Evolutionary conservation across 1,139 yeast species (phyloP).

Genomic region (Hansenula sp.): DNA sequence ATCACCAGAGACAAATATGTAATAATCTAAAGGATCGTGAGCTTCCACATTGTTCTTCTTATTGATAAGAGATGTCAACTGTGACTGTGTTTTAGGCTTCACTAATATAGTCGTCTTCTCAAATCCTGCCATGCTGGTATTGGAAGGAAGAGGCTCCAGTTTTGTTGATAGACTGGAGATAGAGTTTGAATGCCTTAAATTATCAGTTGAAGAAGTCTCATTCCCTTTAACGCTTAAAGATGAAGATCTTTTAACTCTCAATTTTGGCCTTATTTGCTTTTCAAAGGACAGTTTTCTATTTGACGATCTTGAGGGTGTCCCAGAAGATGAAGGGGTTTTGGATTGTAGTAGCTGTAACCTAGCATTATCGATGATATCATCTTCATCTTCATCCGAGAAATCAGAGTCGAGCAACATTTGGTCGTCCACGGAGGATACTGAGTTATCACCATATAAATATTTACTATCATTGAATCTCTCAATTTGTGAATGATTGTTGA

Average conservation of each 20-base stretch:
- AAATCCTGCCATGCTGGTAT: background rate
- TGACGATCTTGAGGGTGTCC: slow-evolving; percentile 22
- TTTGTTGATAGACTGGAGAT: background rate
- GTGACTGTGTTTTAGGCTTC: slow-evolving; percentile 17
- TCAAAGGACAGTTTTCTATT: slow-evolving; percentile 23
- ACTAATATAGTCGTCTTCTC: background rate
- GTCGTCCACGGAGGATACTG: slow-evolving; percentile 31
- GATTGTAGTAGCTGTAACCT: slow-evolving; percentile 10
- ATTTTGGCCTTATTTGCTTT: slow-evolving; percentile 12
- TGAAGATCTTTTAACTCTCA: slow-evolving; percentile 15
- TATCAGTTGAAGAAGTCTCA: slow-evolving; percentile 2
- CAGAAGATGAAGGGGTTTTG: slow-evolving; percentile 21
- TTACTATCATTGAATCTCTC: slow-evolving; percentile 9
- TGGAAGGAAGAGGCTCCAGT: background rate
- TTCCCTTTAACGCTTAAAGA: slow-evolving; percentile 9
- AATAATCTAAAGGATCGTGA: slow-evolving; percentile 50
- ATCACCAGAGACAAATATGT: slow-evolving; percentile 44
- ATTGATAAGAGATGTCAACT: slow-evolving; percentile 28
- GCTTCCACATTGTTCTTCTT: slow-evolving; percentile 31
- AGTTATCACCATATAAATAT: slow-evolving; percentile 23
- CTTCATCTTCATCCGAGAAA: slow-evolving; percentile 28
- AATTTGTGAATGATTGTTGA: slow-evolving; percentile 12
- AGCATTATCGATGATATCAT: slow-evolving; percentile 16
- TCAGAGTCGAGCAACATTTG: slow-evolving; percentile 34
- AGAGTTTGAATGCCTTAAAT: background rate